Evolutionary conservation across 768 basidiomycete genomes (phyloP), one percentile per base, ranked within the genome.

Genomic region (Tephrocybe rancida): DNA sequence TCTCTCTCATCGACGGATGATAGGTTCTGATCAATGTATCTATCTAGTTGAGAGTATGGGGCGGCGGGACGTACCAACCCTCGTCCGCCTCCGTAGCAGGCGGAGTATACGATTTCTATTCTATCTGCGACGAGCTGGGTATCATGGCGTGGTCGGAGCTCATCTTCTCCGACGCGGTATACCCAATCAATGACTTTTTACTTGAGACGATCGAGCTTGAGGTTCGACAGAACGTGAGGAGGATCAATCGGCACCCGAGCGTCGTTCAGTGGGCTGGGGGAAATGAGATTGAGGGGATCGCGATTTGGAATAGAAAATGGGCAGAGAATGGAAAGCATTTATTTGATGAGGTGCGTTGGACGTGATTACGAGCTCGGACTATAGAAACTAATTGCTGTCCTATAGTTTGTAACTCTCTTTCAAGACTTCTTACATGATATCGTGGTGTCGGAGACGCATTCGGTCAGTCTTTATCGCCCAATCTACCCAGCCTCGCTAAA

Each of bases 71-170:
- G 1, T 81, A 80, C 56, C 79, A 80, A 50, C 79, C 79, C 2
- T 76, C 77, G 1, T 69, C 72, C 9, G 55, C 72, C 5, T 61
- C 63, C 7, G 68, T 69, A 1, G 72, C 72, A 11, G 71, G 72
- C 1, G 82, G 81, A 21, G 75, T 72, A 9, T 83, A 85, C 60
- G 74, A 80, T 55, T 83, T 84, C 58, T 84, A 84, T 64, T 73
- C 76, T 0, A 61, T 80, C 21, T 84, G 82, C 61, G 82, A 85
- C 61, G 82, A 84, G 56, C 72, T 85, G 0, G 82, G 83, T 6
- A 81, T 84, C 55, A 67, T 85, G 43, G 82, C 76, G 1, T 84
- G 83, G 83, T 82, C 82, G 1, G 83, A 85, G 58, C 75, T 84
- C 48, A 81, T 82, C 46, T 84, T 83, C 66, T 83, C 83, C 0